Conservation (phyloP, 2,329 filamentous ascomycete genomes). For the Calycina marina region DNA sequence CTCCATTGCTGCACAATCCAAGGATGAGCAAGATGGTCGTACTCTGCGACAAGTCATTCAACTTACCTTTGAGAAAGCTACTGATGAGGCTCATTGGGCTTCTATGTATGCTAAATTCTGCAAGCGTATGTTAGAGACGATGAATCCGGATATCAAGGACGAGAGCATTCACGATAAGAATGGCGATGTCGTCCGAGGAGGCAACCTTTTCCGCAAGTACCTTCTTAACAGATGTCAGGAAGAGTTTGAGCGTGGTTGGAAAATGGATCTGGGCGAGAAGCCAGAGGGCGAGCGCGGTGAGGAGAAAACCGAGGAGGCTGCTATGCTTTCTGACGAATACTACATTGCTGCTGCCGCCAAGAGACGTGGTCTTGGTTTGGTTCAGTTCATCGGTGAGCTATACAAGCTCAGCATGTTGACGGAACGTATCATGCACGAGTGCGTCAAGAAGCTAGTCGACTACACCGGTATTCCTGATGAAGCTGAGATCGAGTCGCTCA, state of each 20-base stretch:
- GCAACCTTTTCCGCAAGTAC: slow-evolving; percentile 95
- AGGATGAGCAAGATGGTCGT: slow-evolving; percentile 85
- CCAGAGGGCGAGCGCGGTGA: slow-evolving; percentile 48
- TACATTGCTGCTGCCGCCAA: slow-evolving; percentile 89
- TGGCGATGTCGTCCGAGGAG: slow-evolving; percentile 77
- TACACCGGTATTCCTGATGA: slow-evolving; percentile 89
- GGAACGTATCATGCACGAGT: slow-evolving; percentile 98
- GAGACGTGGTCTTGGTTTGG: slow-evolving; percentile 89
- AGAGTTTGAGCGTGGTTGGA: slow-evolving; percentile 97
- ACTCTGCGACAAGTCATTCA: slow-evolving; percentile 96
- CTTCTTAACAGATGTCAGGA: slow-evolving; percentile 96
- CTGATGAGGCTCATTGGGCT: slow-evolving; percentile 96
- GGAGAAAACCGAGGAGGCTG: slow-evolving; percentile 53
- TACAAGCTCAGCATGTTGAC: slow-evolving; percentile 99
- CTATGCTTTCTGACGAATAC: slow-evolving; percentile 89
- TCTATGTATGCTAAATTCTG: slow-evolving; percentile 99
- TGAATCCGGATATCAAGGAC: slow-evolving; percentile 89
- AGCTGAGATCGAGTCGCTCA: slow-evolving; percentile 89
- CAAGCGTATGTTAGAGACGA: slow-evolving; percentile 88
- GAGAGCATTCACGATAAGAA: slow-evolving; percentile 87
- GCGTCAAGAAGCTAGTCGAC: slow-evolving; percentile 91
- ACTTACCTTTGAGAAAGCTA: slow-evolving; percentile 97
- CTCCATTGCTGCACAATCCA: slow-evolving; percentile 82
- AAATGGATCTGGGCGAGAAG: slow-evolving; percentile 66
- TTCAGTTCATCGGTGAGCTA: slow-evolving; percentile 97